Conservation (phyloP, 148 eudicot genomes). For the Rhododendron mucronatum region DNA sequence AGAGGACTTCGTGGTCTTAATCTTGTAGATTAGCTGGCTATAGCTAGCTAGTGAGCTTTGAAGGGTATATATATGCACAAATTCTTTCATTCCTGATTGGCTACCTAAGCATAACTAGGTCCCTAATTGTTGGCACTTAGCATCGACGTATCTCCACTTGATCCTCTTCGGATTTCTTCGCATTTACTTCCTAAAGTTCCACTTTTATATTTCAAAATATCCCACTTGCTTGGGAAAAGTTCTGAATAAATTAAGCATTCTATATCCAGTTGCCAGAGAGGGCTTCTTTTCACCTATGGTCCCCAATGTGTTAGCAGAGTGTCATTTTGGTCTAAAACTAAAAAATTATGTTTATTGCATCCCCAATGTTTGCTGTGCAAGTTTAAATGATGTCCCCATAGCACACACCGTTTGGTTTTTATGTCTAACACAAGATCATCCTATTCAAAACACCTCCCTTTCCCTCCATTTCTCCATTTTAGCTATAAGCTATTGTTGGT, state of each 20-base stretch:
- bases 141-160: constrained; percentile 14
- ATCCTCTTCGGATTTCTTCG: constrained; percentile 10
- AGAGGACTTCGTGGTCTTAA: neutral
- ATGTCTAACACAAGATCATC: too few species aligned
- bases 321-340: too few species aligned
- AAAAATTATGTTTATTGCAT: too few species aligned
- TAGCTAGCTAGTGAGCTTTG: neutral
- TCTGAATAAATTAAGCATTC: neutral
- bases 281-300: too few species aligned
- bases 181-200: constrained; percentile 11
- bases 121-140: constrained; percentile 1
- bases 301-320: too few species aligned
- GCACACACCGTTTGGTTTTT: too few species aligned
- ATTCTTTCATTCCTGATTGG: neutral
- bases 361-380: too few species aligned
- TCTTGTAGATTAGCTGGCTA: neutral
- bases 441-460: too few species aligned
- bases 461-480: too few species aligned
- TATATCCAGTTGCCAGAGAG: neutral
- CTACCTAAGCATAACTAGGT: constrained; percentile 1
- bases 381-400: too few species aligned
- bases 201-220: neutral
- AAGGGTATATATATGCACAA: neutral
- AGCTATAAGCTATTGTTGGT: too few species aligned
- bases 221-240: neutral